A percentile compares a stretch with the other conserved stretches of the same genome.
phyloP scores from a whole-genome alignment of 2,329 filamentous ascomycete species.

The Cordyceps militaris region DNA sequence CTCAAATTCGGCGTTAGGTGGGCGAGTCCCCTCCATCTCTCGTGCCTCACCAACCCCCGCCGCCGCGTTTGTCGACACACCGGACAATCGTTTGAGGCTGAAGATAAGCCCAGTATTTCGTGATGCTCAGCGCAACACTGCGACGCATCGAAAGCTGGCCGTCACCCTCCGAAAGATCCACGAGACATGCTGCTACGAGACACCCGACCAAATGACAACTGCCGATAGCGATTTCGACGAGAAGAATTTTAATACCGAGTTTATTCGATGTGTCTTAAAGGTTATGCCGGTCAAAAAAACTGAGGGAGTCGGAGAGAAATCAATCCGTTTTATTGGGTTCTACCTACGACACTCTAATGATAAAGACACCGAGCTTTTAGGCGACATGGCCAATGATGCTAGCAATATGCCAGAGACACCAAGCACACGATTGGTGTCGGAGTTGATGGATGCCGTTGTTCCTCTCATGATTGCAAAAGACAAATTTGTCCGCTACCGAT shows the following conservation, averaged over 20 bases:
- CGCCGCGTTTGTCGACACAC: constrained; percentile 69
- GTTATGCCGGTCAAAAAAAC: constrained; percentile 86
- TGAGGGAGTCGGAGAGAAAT: constrained; percentile 78
- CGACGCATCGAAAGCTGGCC: constrained; percentile 81
- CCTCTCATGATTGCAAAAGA: constrained; percentile 81
- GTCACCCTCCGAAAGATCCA: constrained; percentile 86
- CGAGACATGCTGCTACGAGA: constrained; percentile 70
- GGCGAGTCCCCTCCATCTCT: constrained; percentile 40
- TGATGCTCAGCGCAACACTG: constrained; percentile 82
- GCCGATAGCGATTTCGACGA: constrained; percentile 66
- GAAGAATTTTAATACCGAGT: constrained; percentile 79
- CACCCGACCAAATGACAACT: constrained; percentile 42
- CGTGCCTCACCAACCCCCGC: constrained; percentile 50
- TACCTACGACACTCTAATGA: constrained; percentile 70
- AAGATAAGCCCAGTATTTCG: constrained; percentile 68
- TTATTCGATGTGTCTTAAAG: constrained; percentile 73
- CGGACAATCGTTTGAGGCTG: constrained; percentile 61
- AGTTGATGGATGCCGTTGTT: constrained; percentile 65
- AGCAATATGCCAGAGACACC: constrained; percentile 75
- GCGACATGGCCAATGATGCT: constrained; percentile 55
- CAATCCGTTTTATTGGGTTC: constrained; percentile 78
- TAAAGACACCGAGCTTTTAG: constrained; percentile 62
- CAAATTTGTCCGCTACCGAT: constrained; percentile 82
- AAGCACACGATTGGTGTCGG: constrained; percentile 67
- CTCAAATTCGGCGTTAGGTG: constrained; percentile 29